Evolutionary conservation across 768 basidiomycete genomes (phyloP).

Genomic region (Phaeotremella fagi): DNA sequence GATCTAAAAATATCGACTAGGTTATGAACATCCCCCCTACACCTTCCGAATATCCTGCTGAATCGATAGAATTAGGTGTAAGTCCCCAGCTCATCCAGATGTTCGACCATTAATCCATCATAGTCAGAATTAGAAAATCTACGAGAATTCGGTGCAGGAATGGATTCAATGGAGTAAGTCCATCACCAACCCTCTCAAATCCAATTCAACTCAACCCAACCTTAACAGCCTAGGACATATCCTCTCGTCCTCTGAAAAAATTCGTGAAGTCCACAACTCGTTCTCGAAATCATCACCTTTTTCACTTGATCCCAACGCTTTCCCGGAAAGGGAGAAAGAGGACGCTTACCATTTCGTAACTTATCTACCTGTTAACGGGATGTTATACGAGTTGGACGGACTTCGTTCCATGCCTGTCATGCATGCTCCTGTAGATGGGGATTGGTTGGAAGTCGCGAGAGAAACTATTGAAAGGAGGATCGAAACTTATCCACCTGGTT

Average conservation of each 20-base stretch:
- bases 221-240: slow-evolving; percentile 44
- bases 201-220: neutral
- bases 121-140: slow-evolving; percentile 65
- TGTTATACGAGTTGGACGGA: slow-evolving; percentile 89
- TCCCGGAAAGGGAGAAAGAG: slow-evolving; percentile 58
- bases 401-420: slow-evolving; percentile 71
- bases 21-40: slow-evolving; percentile 43
- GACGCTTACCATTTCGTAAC: slow-evolving; percentile 98
- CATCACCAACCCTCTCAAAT: neutral
- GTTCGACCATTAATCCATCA: slow-evolving; percentile 32
- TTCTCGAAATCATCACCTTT: slow-evolving; percentile 86
- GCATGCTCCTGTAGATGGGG: slow-evolving; percentile 68
- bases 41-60: slow-evolving; percentile 18
- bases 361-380: slow-evolving; percentile 77
- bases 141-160: slow-evolving; percentile 69
- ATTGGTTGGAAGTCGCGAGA: slow-evolving; percentile 79
- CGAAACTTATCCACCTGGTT: slow-evolving; percentile 78
- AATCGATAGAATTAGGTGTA: slow-evolving; percentile 42
- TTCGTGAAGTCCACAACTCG: slow-evolving; percentile 71
- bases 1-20: slow-evolving; percentile 12
- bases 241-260: slow-evolving; percentile 46
- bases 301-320: slow-evolving; percentile 69
- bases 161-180: slow-evolving; percentile 64
- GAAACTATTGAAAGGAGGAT: slow-evolving; percentile 82
- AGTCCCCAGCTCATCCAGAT: slow-evolving; percentile 9